phyloP scores from a whole-genome alignment of 179 eudicot species.

The Gypsophila paniculata region DNA sequence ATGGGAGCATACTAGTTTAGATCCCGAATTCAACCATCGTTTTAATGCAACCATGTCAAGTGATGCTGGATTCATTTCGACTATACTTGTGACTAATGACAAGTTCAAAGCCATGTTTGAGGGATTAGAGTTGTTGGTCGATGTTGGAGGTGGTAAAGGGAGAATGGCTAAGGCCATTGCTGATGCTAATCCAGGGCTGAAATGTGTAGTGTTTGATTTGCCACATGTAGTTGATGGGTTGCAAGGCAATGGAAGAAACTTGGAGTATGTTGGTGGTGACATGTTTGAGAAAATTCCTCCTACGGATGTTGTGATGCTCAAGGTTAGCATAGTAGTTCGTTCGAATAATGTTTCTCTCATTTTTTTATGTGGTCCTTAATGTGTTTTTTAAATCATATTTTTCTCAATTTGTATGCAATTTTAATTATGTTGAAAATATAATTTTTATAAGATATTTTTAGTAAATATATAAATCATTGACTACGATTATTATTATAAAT shows the following conservation, averaged over 20 bases:
- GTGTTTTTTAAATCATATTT: too few relatives aligned
- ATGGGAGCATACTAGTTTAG: slow-evolving; percentile 18
- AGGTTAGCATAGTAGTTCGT: too few relatives aligned
- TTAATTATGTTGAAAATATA: too few relatives aligned
- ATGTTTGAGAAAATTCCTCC: slow-evolving; percentile 28
- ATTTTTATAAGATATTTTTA: too few relatives aligned
- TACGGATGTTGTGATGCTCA: slow-evolving; percentile 27
- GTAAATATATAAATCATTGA: too few relatives aligned
- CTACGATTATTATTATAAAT: too few relatives aligned
- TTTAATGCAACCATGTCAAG: slow-evolving; percentile 34
- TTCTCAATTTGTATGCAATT: too few relatives aligned
- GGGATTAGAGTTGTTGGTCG: slow-evolving; percentile 32
- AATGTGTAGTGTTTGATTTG: slow-evolving; percentile 25
- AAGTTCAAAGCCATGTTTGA: slow-evolving; percentile 25
- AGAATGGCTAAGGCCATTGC: slow-evolving; percentile 26
- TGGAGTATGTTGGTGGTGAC: slow-evolving; percentile 24
- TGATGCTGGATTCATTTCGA: slow-evolving; percentile 25
- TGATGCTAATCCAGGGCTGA: slow-evolving; percentile 20
- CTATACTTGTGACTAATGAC: slow-evolving; percentile 6
- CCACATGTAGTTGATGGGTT: slow-evolving; percentile 25
- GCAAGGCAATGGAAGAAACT: slow-evolving; percentile 16
- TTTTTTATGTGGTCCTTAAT: too few relatives aligned
- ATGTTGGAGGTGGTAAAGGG: slow-evolving; percentile 44
- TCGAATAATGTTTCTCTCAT: too few relatives aligned
- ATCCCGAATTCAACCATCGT: not conserved